Evolutionary conservation across 768 basidiomycete species (phyloP).

Genomic region (Tylopilus plumbeoviolaceoides): DNA sequence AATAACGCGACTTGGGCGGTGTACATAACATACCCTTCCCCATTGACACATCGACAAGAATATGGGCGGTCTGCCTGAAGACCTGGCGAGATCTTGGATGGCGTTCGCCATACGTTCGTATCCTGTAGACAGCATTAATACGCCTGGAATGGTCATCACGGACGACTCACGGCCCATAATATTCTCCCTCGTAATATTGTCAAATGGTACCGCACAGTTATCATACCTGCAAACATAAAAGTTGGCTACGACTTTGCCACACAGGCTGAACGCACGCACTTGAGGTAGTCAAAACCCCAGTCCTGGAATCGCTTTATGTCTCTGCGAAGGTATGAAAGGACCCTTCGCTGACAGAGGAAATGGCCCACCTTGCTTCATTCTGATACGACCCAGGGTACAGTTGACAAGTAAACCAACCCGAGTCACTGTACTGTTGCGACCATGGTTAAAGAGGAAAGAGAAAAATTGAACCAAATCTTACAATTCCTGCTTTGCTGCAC

Average conservation of each 20-base stretch:
- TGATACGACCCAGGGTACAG: conserved; percentile 62
- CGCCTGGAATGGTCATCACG: not conserved
- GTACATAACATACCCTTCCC: conserved; percentile 47
- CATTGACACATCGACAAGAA: conserved; percentile 64
- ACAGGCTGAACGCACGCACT: conserved; percentile 35
- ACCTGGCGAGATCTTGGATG: conserved; percentile 44
- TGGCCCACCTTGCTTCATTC: conserved; percentile 52
- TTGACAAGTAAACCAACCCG: conserved; percentile 67
- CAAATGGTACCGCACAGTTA: conserved; percentile 60
- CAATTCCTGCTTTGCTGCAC: conserved; percentile 57
- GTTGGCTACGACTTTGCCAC: not conserved
- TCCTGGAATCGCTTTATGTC: conserved; percentile 56
- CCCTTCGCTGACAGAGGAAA: not conserved
- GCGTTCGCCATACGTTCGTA: conserved; percentile 60
- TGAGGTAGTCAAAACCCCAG: conserved; percentile 66
- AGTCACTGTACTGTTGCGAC: conserved; percentile 53
- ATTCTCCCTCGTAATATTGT: conserved; percentile 51
- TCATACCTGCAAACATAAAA: conserved; percentile 43
- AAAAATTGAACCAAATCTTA: conserved; percentile 29
- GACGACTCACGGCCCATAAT: conserved; percentile 47
- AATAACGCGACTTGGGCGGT: not conserved
- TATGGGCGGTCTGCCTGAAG: conserved; percentile 50
- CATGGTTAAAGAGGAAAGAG: conserved; percentile 2
- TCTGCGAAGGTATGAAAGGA: conserved; percentile 27
- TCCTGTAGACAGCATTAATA: conserved; percentile 34